Conservation (phyloP, 2,329 filamentous ascomycete genomes). For the Colletotrichum graminicola region DNA sequence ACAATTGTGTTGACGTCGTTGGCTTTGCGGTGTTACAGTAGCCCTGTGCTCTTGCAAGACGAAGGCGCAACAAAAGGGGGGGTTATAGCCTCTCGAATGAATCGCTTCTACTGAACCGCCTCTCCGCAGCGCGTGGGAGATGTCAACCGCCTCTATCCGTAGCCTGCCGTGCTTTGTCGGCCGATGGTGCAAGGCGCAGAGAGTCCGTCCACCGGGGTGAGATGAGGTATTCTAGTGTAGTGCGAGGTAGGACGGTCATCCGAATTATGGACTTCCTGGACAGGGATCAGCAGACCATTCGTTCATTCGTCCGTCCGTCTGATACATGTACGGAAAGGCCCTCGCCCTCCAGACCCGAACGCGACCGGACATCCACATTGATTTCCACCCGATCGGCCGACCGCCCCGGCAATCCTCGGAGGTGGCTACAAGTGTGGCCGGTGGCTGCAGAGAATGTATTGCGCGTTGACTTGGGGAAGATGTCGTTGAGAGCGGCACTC, state of each 20-base stretch:
- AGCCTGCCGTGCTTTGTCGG: slow-evolving; percentile 8
- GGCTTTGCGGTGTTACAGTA: too few relatives aligned
- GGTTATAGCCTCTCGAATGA: too few relatives aligned
- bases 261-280: not conserved
- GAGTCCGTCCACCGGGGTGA: not conserved
- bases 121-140: slow-evolving; percentile 10
- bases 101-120: not conserved
- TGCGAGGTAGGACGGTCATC: slow-evolving; percentile 5
- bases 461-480: not conserved
- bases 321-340: not conserved
- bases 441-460: not conserved
- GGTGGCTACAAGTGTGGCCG: not conserved
- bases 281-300: not conserved
- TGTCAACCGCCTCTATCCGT: slow-evolving; percentile 5
- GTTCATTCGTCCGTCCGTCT: not conserved
- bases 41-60: too few relatives aligned
- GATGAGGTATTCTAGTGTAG: slow-evolving; percentile 4
- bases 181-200: slow-evolving; percentile 18
- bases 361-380: not conserved
- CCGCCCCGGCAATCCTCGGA: not conserved
- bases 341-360: not conserved
- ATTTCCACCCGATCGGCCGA: not conserved
- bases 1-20: too few relatives aligned
- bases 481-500: not conserved
- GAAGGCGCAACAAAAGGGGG: too few relatives aligned